Evolutionary conservation across 2,329 filamentous ascomycete species (phyloP).

Genomic region (Magnaporthiopsis incrustans): DNA sequence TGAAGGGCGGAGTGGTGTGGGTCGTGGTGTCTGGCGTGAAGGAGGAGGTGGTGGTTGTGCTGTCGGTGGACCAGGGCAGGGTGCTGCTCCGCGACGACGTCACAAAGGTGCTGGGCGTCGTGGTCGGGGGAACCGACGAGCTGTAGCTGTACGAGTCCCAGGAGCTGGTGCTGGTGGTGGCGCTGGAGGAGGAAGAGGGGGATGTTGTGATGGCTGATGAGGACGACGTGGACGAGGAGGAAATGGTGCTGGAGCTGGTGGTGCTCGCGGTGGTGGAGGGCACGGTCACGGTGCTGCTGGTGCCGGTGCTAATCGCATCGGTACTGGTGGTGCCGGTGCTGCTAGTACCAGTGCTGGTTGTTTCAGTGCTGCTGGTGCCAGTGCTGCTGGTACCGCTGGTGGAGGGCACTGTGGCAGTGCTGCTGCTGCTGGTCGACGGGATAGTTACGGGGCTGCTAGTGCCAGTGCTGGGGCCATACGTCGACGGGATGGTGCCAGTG

Average conservation of each 20-base stretch:
- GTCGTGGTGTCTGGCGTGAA: background rate
- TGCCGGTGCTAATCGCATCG: background rate
- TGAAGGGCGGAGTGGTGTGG: background rate
- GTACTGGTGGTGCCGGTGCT: background rate
- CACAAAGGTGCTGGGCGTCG: slow-evolving; percentile 5
- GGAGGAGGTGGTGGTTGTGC: background rate
- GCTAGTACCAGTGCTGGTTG: too few species aligned
- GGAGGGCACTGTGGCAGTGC: background rate
- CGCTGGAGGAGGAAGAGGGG: background rate
- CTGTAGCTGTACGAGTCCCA: slow-evolving; percentile 1
- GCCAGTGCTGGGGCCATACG: too few species aligned
- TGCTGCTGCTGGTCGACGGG: too few species aligned
- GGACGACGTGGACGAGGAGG: background rate
- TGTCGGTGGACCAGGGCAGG: background rate
- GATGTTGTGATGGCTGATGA: background rate
- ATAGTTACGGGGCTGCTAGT: too few species aligned
- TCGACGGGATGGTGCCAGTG: background rate
- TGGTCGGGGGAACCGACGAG: background rate
- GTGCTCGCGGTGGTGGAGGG: background rate
- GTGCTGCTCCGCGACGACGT: slow-evolving; percentile 1
- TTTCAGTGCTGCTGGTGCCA: too few species aligned
- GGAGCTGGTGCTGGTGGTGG: background rate
- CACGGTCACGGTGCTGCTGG: too few species aligned
- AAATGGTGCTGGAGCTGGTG: background rate
- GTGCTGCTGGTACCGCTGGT: too few species aligned